Percentiles rank a stretch among this genome's conserved stretches.
phyloP scores from a whole-genome alignment of 345 rosid genomes.

The Moringa oleifera region DNA sequence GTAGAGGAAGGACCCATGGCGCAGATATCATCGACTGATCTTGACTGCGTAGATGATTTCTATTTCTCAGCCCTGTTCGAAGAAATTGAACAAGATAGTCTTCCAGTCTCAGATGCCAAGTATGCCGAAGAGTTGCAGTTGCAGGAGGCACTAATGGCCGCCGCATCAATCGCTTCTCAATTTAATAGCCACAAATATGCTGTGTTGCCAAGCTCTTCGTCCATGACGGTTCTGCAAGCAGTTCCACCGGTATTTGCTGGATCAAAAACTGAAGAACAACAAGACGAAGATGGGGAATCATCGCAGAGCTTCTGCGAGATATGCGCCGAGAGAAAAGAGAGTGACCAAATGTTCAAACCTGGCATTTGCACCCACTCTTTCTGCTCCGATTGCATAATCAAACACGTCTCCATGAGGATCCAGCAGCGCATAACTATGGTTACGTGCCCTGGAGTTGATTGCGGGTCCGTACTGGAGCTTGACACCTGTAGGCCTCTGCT shows the following conservation, averaged over 20 bases:
- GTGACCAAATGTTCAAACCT: conserved; percentile 29
- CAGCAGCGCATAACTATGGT: conserved; percentile 18
- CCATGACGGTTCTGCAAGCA: too few species aligned
- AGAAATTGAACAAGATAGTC: not conserved
- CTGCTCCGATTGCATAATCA: conserved; percentile 50
- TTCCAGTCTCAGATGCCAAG: conserved; percentile 22
- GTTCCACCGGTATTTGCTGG: too few species aligned
- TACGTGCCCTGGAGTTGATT: conserved; percentile 52
- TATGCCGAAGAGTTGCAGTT: conserved; percentile 28
- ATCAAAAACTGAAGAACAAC: too few species aligned
- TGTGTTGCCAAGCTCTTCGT: too few species aligned
- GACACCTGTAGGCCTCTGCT: conserved; percentile 39
- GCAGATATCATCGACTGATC: too few species aligned
- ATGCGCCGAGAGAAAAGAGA: conserved; percentile 43
- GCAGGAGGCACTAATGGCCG: conserved; percentile 26
- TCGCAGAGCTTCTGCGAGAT: conserved; percentile 43
- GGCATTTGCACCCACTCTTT: conserved; percentile 39
- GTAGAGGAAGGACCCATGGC: too few species aligned
- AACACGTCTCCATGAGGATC: conserved; percentile 36
- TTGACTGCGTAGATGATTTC: conserved; percentile 20
- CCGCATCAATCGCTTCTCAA: conserved; percentile 4
- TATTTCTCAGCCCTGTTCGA: conserved; percentile 19
- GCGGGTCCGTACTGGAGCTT: conserved; percentile 36
- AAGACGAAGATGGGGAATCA: conserved; percentile 21
- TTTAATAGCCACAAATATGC: too few species aligned